A percentile compares a stretch with the other conserved stretches of the same genome.
phyloP scores from a whole-genome alignment of 257 asterid genomes.

The Forsythia suspensa region DNA sequence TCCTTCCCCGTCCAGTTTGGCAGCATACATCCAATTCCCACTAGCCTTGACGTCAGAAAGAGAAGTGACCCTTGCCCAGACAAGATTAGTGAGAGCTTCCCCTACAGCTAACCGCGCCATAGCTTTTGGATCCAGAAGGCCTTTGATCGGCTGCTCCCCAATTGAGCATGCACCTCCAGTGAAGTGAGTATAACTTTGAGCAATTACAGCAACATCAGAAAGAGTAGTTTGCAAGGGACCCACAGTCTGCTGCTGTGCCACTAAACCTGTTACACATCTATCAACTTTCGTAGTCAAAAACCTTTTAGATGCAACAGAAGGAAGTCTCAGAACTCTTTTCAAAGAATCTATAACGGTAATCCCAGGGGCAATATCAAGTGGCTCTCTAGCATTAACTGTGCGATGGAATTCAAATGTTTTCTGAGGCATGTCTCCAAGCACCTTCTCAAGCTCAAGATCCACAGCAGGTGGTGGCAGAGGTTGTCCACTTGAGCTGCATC shows the following conservation, averaged over 20 bases:
- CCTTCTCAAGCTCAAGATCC: conserved; percentile 95
- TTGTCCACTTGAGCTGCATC: conserved; percentile 46
- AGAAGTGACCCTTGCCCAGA: conserved; percentile 85
- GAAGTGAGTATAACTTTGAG: conserved; percentile 69
- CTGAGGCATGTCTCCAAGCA: conserved; percentile 97
- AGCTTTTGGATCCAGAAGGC: conserved; percentile 83
- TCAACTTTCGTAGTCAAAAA: conserved; percentile 96
- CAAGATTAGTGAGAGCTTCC: conserved; percentile 90
- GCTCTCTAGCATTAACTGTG: conserved; percentile 42
- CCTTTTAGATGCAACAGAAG: conserved; percentile 85
- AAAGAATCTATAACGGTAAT: conserved; percentile 61
- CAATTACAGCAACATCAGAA: conserved; percentile 86
- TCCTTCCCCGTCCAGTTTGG: conserved; percentile 96
- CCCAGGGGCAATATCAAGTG: conserved; percentile 87
- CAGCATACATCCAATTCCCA: conserved; percentile 99
- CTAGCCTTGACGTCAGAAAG: conserved; percentile 91
- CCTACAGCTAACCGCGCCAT: conserved; percentile 95
- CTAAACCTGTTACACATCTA: conserved; percentile 94
- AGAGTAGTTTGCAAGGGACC: conserved; percentile 93
- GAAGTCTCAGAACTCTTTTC: conserved; percentile 82
- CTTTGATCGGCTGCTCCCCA: conserved; percentile 90
- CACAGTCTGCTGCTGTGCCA: conserved; percentile 97
- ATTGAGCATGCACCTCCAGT: conserved; percentile 95
- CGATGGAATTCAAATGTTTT: conserved; percentile 83
- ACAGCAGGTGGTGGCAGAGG: conserved; percentile 87